Evolutionary conservation across 352 stramenopile species (phyloP).

Genomic region (Thalassiosira livingstoniorum): DNA sequence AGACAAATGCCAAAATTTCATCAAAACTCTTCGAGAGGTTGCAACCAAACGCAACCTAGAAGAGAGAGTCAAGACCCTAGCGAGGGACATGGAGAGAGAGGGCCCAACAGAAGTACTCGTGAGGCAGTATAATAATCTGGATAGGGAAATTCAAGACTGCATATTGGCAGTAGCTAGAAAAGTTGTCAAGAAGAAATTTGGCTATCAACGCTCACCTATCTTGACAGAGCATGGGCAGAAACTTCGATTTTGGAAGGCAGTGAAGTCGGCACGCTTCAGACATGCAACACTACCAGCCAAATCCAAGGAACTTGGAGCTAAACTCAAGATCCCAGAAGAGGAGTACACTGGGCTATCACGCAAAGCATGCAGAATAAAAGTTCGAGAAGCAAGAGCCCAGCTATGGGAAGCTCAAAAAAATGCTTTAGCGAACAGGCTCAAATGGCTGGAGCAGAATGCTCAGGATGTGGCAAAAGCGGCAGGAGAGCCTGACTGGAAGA

Average conservation of each 20-base stretch:
- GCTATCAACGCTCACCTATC: slow-evolving; percentile 35
- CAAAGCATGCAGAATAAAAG: background rate
- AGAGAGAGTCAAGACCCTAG: background rate
- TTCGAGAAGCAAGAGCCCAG: background rate
- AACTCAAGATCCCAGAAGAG: background rate
- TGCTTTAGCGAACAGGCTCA: background rate
- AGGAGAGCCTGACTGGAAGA: slow-evolving; percentile 36
- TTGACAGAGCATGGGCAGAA: background rate
- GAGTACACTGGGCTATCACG: background rate
- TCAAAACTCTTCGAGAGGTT: slow-evolving; percentile 7
- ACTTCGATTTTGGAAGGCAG: slow-evolving; percentile 40
- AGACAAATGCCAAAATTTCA: slow-evolving; percentile 34
- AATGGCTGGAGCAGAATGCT: slow-evolving; percentile 38
- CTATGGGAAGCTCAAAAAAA: slow-evolving; percentile 33
- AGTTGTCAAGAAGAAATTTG: slow-evolving; percentile 17
- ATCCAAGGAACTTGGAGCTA: background rate
- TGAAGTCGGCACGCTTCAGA: slow-evolving; percentile 8
- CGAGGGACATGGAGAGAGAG: background rate
- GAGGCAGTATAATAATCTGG: background rate
- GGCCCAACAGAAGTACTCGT: background rate
- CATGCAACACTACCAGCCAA: background rate
- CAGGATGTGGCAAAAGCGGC: slow-evolving; percentile 17
- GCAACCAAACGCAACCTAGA: slow-evolving; percentile 16
- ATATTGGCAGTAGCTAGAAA: background rate
- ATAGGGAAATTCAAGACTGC: background rate